Evolutionary conservation across 352 stramenopile species (phyloP), one percentile per base, ranked within the genome.

Genomic region (Halophytophthora polymorphica): DNA sequence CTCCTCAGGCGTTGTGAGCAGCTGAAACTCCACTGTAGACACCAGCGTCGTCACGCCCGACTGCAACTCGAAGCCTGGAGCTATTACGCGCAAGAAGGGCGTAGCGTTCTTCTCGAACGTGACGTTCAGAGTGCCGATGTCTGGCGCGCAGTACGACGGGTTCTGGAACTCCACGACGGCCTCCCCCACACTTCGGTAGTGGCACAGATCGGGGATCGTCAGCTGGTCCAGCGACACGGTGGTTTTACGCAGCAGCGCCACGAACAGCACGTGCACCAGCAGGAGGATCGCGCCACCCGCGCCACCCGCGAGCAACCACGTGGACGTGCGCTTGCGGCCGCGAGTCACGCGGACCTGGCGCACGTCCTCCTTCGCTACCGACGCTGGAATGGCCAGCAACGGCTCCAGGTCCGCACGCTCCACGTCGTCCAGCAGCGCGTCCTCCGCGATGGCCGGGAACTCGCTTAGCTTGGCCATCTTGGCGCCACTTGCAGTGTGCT

Each of bases 131-230:
- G 77, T 68, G 0, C 80, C 78, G 25, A 93, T 53, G 3, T 69
- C 57, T 0, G 83, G 83, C 25, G 72, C 69, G 55, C 83, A 93
- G 45, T 88, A 91, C 28, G 80, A 91, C 49, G 83, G 83, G 45
- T 93, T 93, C 22, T 78, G 53, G 49, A 90, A 77, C 48, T 74
- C 56, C 31, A 93, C 19, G 14, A 87, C 52, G 21, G 82, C 50
- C 25, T 79, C 65, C 18, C 80, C 83, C 5, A 66, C 45, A 17
- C 72, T 82, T 13, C 61, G 59, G 13, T 42, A 38, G 49, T 90
- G 79, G 45, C 83, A 93, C 41, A 93, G 45, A 19, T 93, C 83
- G 2, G 83, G 78, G 10, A 93, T 43, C 22, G 71, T 88, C 18
- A 91, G 58, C 38, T 75, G 66, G 19, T 77, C 57, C 19, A 93